Conservation (phyloP, 2,329 filamentous ascomycete genomes). For the Aspergillus cejpii region DNA sequence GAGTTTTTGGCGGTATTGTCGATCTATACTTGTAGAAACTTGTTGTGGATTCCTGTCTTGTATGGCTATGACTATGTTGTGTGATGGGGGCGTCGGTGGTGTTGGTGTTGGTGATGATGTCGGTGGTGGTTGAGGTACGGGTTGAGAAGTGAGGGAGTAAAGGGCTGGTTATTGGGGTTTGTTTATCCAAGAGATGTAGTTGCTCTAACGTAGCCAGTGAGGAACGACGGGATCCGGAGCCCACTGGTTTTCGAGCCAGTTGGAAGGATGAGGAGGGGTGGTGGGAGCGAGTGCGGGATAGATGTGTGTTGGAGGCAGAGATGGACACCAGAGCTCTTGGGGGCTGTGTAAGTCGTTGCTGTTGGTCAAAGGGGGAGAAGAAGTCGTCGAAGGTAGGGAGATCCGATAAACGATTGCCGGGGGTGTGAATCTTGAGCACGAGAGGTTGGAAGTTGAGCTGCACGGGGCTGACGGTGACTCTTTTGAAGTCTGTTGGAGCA, state of each 20-base stretch:
- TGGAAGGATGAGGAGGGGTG: conserved; percentile 24
- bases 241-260: conserved; percentile 35
- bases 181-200: conserved; percentile 17
- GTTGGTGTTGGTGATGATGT: conserved; percentile 7
- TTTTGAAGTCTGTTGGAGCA: conserved; percentile 39
- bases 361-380: conserved; percentile 26
- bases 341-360: conserved; percentile 25
- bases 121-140: conserved; percentile 11
- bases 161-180: conserved; percentile 14
- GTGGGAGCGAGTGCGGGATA: conserved; percentile 16
- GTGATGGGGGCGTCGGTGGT: too few species aligned
- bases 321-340: conserved; percentile 31
- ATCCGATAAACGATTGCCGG: conserved; percentile 41
- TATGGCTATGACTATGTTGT: too few species aligned
- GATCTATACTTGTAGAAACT: too few species aligned
- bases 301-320: conserved; percentile 13
- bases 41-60: too few species aligned
- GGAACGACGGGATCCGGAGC: conserved; percentile 26
- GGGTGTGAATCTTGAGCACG: conserved; percentile 43
- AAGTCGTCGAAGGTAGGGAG: conserved; percentile 41
- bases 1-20: conserved; percentile 19
- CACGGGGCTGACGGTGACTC: conserved; percentile 20
- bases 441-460: conserved; percentile 35
- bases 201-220: conserved; percentile 24
- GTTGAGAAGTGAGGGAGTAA: conserved; percentile 30